These are phyloP conservation scores for Bipolaris victoriae DNA, from an alignment of 2,329 filamentous ascomycete species.

Conservation along the genomic window DNA sequence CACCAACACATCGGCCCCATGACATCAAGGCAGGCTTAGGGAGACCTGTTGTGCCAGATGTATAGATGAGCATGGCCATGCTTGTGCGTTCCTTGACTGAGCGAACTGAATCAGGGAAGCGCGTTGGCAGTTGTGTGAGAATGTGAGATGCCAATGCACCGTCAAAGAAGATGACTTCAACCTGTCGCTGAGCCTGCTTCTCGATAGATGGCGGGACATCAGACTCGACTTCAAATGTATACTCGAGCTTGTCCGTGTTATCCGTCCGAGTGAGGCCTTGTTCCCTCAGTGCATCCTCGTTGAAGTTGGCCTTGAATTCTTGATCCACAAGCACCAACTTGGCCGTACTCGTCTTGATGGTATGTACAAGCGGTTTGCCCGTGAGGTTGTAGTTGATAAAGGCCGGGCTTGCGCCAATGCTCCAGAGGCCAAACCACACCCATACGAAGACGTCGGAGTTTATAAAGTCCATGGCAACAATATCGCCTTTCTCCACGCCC, in stretches of 20 bases:
- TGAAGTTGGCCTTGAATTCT: constrained; percentile 47
- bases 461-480: constrained; percentile 49
- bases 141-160: constrained; percentile 36
- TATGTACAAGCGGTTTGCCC: constrained; percentile 52
- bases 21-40: constrained; percentile 45
- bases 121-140: constrained; percentile 34
- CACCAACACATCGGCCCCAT: constrained; percentile 34
- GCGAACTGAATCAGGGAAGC: constrained; percentile 38
- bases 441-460: constrained; percentile 48
- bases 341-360: constrained; percentile 63
- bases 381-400: constrained; percentile 51
- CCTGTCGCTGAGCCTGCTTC: constrained; percentile 28
- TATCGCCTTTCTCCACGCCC: constrained; percentile 43
- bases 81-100: constrained; percentile 29
- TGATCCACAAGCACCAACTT: constrained; percentile 66
- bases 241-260: constrained; percentile 24
- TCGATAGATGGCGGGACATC: constrained; percentile 25
- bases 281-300: constrained; percentile 33
- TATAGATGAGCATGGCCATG: constrained; percentile 50
- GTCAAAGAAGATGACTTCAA: constrained; percentile 44
- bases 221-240: constrained; percentile 31
- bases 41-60: constrained; percentile 47
- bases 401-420: constrained; percentile 47
- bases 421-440: constrained; percentile 49
- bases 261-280: constrained; percentile 32